These are phyloP conservation scores for Pseudogymnoascus sp. DNA, from an alignment of 2,329 filamentous ascomycete species.

Conservation along the genomic window DNA sequence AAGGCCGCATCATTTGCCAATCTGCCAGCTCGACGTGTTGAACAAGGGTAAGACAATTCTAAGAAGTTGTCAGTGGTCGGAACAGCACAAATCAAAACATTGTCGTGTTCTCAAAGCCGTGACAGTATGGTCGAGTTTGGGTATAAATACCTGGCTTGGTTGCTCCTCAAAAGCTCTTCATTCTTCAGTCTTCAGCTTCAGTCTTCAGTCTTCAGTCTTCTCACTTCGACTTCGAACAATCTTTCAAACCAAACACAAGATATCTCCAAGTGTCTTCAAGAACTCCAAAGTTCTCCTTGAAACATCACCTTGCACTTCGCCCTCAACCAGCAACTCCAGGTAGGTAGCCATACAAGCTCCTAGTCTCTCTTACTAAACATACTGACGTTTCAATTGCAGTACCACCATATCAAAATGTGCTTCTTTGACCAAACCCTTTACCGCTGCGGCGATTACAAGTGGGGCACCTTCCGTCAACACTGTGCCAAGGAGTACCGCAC, in stretches of 20 bases:
- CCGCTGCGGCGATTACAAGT: constrained; percentile 85
- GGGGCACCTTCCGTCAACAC: constrained; percentile 86
- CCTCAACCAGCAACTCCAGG: constrained; percentile 13
- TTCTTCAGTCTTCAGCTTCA: background rate
- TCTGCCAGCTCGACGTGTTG: background rate
- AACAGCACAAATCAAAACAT: background rate
- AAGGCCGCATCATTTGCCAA: constrained; percentile 1
- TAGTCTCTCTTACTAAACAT: constrained; percentile 15
- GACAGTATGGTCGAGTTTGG: background rate
- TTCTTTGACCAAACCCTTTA: constrained; percentile 90
- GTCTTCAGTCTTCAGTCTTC: constrained; percentile 12
- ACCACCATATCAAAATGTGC: constrained; percentile 58
- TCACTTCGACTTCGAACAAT: constrained; percentile 15
- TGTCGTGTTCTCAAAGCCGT: background rate
- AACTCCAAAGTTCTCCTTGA: constrained; percentile 16
- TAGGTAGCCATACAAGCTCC: constrained; percentile 18
- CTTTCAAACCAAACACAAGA: constrained; percentile 13
- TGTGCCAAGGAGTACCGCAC: constrained; percentile 93
- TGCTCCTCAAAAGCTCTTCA: constrained; percentile 5
- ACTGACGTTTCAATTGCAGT: background rate
- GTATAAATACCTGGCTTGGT: constrained; percentile 4
- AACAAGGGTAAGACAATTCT: constrained; percentile 4
- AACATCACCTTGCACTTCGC: constrained; percentile 11
- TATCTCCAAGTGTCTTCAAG: constrained; percentile 12
- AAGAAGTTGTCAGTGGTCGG: constrained; percentile 2